phyloP scores from a whole-genome alignment of 257 asterid species.

The Nicotiana noctiflora region DNA sequence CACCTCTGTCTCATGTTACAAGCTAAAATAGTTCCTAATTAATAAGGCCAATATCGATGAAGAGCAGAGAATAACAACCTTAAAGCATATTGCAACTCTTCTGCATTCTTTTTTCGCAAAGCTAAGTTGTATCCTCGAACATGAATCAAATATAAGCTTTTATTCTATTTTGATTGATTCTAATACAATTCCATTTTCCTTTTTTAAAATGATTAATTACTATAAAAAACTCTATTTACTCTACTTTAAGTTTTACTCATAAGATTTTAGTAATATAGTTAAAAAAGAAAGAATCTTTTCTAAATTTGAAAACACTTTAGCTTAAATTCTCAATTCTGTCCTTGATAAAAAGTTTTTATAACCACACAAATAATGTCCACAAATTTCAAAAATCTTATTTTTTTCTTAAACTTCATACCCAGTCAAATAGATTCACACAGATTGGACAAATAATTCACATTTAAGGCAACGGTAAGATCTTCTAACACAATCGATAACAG shows the following conservation, averaged over 20 bases:
- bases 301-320: too few species aligned
- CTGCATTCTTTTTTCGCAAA: not conserved
- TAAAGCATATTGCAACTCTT: not conserved
- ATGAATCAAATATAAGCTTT: not conserved
- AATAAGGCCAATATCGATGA: not conserved
- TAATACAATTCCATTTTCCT: not conserved
- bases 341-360: too few species aligned
- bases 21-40: not conserved
- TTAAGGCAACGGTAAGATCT: not conserved
- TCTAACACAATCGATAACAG: not conserved
- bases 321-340: too few species aligned
- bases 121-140: not conserved
- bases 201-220: not conserved
- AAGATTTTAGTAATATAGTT: not conserved
- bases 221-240: not conserved
- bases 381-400: too few species aligned
- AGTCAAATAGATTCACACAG: too few species aligned
- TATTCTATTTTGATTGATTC: not conserved
- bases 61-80: not conserved
- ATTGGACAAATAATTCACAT: not conserved
- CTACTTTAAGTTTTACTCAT: not conserved
- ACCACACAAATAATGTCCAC: too few species aligned
- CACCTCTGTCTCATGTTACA: too few species aligned
- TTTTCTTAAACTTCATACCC: too few species aligned
- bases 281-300: too few species aligned